Evolutionary conservation across 495 filamentous ascomycete genomes (phyloP).

Genomic region (Tuber calosporum): DNA sequence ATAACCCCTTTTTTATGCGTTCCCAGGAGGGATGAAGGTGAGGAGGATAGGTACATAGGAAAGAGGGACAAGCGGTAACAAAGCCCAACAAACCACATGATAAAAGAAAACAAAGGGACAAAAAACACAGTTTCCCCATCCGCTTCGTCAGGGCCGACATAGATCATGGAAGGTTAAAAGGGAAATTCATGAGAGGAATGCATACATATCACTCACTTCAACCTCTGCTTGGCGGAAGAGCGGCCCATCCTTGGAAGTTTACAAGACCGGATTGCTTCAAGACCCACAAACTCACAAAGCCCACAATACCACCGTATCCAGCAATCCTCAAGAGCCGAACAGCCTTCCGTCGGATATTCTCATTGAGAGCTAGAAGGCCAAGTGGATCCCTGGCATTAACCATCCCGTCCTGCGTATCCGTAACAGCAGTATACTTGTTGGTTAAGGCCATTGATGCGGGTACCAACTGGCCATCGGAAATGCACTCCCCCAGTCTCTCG

Average conservation of each 20-base stretch:
- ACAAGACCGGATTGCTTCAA: slow-evolving; percentile 20
- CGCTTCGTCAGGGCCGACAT: background rate
- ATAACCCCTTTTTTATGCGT: background rate
- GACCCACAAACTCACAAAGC: slow-evolving; percentile 39
- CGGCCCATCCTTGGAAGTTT: background rate
- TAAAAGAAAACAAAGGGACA: background rate
- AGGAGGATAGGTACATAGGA: background rate
- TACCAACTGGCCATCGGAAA: slow-evolving; percentile 63
- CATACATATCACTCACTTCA: background rate
- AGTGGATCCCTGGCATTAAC: slow-evolving; percentile 35
- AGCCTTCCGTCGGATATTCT: slow-evolving; percentile 30
- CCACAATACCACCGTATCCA: slow-evolving; percentile 38
- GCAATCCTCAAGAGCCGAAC: slow-evolving; percentile 38
- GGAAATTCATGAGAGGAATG: background rate
- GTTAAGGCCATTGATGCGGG: slow-evolving; percentile 39
- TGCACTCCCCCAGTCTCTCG: slow-evolving; percentile 64
- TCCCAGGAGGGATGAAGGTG: background rate
- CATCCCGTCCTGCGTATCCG: slow-evolving; percentile 13
- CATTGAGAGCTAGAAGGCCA: slow-evolving; percentile 36
- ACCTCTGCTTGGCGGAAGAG: background rate
- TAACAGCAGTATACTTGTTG: slow-evolving; percentile 12
- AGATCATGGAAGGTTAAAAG: background rate
- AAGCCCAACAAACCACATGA: background rate
- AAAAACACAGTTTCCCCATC: background rate
- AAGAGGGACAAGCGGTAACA: background rate